phyloP scores from a whole-genome alignment of 2,329 filamentous ascomycete species.

The Diaporthe ilicicola region DNA sequence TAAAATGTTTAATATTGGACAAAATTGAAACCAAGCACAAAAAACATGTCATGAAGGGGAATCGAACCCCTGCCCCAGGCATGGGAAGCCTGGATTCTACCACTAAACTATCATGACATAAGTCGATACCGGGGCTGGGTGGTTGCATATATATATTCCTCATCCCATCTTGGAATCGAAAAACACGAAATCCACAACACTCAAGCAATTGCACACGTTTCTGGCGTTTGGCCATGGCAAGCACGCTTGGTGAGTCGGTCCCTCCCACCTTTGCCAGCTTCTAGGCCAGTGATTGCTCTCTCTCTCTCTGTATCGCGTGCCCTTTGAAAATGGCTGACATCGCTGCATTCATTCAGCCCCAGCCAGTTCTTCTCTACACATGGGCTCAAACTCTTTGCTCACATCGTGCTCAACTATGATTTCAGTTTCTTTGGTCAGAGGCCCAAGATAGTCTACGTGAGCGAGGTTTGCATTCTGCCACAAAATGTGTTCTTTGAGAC shows the following conservation, averaged over 20 bases:
- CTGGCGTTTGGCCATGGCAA: conserved; percentile 13
- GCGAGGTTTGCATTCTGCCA: neutral
- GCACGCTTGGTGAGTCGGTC: neutral
- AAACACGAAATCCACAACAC: too few species aligned
- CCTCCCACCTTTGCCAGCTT: neutral
- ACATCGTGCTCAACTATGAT: conserved; percentile 12
- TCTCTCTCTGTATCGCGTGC: too few species aligned
- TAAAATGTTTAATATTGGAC: neutral
- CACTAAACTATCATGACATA: conserved; percentile 24
- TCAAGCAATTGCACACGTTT: neutral
- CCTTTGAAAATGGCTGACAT: too few species aligned
- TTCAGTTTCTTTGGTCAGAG: neutral
- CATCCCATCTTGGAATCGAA: too few species aligned
- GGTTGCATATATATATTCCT: neutral
- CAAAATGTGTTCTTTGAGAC: neutral
- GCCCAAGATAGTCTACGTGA: neutral
- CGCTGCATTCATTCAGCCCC: neutral
- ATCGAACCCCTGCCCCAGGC: conserved; percentile 25
- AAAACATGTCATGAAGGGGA: conserved; percentile 19
- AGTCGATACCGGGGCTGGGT: neutral
- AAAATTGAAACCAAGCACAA: neutral
- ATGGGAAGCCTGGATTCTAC: conserved; percentile 26
- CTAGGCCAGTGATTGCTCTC: too few species aligned
- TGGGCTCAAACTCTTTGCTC: conserved; percentile 12
- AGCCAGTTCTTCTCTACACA: conserved; percentile 15